Evolutionary conservation across 495 filamentous ascomycete species (phyloP).

Genomic region (Aspergillus funiculosus): DNA sequence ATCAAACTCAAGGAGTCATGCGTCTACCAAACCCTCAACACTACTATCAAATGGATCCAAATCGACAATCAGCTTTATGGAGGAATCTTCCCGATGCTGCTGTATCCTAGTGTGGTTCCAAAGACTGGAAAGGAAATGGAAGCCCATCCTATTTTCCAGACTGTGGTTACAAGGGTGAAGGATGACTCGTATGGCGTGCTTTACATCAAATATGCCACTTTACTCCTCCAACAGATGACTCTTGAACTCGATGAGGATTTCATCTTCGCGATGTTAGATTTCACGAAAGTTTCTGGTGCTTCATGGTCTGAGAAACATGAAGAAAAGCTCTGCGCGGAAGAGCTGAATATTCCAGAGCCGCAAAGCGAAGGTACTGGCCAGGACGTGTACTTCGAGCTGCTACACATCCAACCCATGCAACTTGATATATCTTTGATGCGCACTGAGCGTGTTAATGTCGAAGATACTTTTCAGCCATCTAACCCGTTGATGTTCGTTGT

Average conservation of each 20-base stretch:
- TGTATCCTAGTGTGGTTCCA: slow-evolving; percentile 97
- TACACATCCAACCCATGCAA: slow-evolving; percentile 97
- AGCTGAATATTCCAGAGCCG: slow-evolving; percentile 86
- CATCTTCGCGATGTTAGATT: slow-evolving; percentile 90
- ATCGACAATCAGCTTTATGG: slow-evolving; percentile 99
- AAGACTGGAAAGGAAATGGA: slow-evolving; percentile 98
- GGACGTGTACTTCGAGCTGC: slow-evolving; percentile 94
- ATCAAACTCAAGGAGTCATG: slow-evolving; percentile 88
- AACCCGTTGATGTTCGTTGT: slow-evolving; percentile 98
- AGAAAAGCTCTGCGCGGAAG: slow-evolving; percentile 82
- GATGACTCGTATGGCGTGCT: slow-evolving; percentile 97
- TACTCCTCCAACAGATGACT: slow-evolving; percentile 96
- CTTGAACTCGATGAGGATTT: slow-evolving; percentile 97
- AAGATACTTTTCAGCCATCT: slow-evolving; percentile 76
- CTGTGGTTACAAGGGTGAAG: slow-evolving; percentile 88
- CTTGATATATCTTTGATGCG: slow-evolving; percentile 94
- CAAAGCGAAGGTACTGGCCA: slow-evolving; percentile 73
- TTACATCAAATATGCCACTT: slow-evolving; percentile 95
- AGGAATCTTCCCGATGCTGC: slow-evolving; percentile 93
- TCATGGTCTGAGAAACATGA: slow-evolving; percentile 79
- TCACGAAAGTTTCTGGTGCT: slow-evolving; percentile 90
- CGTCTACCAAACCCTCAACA: slow-evolving; percentile 82
- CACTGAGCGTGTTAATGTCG: slow-evolving; percentile 91
- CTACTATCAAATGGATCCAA: slow-evolving; percentile 96
- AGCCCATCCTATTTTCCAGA: slow-evolving; percentile 87